These are phyloP conservation scores for Leccinum subgranulosum DNA, from an alignment of 768 basidiomycete species.

Conservation along the genomic window DNA sequence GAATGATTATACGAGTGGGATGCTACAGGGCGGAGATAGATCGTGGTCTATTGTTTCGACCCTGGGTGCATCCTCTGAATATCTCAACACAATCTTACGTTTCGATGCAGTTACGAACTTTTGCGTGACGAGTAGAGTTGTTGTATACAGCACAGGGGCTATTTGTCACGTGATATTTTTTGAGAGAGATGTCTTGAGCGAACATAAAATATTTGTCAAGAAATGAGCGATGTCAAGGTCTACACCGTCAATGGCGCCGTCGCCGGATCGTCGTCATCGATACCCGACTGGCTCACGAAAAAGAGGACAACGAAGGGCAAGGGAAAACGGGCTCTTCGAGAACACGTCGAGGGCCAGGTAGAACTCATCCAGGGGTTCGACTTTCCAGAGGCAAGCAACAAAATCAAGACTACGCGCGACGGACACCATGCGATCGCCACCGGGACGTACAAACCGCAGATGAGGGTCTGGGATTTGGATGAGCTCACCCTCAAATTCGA, in stretches of 20 bases:
- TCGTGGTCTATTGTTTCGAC: conserved; percentile 3
- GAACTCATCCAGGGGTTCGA: conserved; percentile 96
- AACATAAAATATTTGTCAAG: background rate
- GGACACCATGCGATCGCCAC: conserved; percentile 93
- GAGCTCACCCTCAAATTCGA: conserved; percentile 94
- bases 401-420: conserved; percentile 85
- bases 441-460: conserved; percentile 97
- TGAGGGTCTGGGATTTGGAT: conserved; percentile 92
- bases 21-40: conserved; percentile 7
- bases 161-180: conserved; percentile 18
- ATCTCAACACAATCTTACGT: conserved; percentile 15
- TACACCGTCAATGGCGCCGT: conserved; percentile 96
- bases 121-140: background rate
- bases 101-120: conserved; percentile 1
- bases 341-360: conserved; percentile 79
- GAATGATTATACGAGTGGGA: background rate
- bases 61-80: conserved; percentile 19
- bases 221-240: conserved; percentile 59
- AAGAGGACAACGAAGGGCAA: conserved; percentile 56
- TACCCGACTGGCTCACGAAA: conserved; percentile 91
- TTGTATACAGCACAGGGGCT: conserved; percentile 6
- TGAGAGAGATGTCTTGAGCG: background rate
- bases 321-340: conserved; percentile 60
- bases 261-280: conserved; percentile 80
- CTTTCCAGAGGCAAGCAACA: conserved; percentile 94